Percentiles rank a stretch among this genome's conserved stretches.
These are phyloP conservation scores for Mycotypha africana DNA, from an alignment of 371 early-diverging fungal species.

Conservation along the genomic window DNA sequence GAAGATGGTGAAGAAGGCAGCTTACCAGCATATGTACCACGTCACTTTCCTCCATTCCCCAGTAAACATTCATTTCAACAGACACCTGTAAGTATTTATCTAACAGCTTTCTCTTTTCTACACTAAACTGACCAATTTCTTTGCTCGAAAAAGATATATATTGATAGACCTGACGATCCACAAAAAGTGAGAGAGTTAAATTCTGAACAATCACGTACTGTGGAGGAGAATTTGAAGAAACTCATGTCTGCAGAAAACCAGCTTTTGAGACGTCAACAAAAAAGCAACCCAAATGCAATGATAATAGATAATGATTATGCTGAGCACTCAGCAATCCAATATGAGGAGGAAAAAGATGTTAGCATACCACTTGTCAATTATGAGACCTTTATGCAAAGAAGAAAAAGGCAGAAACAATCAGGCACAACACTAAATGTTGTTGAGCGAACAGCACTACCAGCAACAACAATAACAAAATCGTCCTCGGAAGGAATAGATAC, in stretches of 20 bases:
- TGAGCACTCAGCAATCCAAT: no score
- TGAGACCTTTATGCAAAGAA: conserved; percentile 41
- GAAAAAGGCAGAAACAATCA: conserved; percentile 30
- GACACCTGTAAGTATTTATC: conserved; percentile 58
- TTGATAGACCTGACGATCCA: conserved; percentile 53
- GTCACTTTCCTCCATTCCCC: conserved; percentile 52
- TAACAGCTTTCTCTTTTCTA: neutral
- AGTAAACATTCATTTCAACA: conserved; percentile 57
- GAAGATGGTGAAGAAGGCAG: conserved; percentile 13
- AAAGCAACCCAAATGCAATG: neutral
- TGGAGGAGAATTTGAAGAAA: conserved; percentile 56
- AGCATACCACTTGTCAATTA: conserved; percentile 53
- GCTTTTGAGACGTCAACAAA: conserved; percentile 27
- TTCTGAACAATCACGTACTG: conserved; percentile 58
- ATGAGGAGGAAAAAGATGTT: conserved; percentile 1
- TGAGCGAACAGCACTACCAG: no score
- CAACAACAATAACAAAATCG: no score
- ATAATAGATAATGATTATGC: neutral
- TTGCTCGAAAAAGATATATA: conserved; percentile 38
- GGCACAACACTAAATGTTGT: conserved; percentile 19
- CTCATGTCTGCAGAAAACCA: conserved; percentile 54
- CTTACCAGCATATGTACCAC: conserved; percentile 43
- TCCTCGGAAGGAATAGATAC: no score
- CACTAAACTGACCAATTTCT: neutral
- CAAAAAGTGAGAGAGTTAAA: conserved; percentile 57